Evolutionary conservation across 148 eudicot genomes (phyloP), one percentile per base, ranked within the genome.

Genomic region (Nepenthes gracilis): DNA sequence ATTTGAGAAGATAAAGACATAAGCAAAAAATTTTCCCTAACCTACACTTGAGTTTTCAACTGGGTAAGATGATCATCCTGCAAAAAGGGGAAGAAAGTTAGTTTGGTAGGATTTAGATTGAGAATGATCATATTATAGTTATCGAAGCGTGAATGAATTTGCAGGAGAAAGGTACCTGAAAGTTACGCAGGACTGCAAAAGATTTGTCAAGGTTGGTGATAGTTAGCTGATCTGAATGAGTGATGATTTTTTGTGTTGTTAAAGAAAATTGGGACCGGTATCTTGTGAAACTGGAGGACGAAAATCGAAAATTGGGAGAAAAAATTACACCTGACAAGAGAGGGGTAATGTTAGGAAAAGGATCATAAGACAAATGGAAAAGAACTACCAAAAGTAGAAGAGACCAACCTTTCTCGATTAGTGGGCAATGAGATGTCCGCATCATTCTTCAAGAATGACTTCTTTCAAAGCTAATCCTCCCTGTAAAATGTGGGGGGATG

Each of bases 341-440:
- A 61, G 54, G 47, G 35, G 65, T 9, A 58, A 12, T 23, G 68
- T 76, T 57, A 75, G 70, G 52, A 14, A 48, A 62, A 57, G 48
- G 35, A 23, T 23, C 12, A 68, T 58, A 43, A 50, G 15, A 47
- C 14, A 56, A 49, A 64, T 33, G 43, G 60, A 60, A 47, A 34
- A 47, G 62, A 36, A 62, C 57, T 11, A 63, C 11, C 33, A 64
- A 62, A 67, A 47, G 66, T 58, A 63, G 58, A 71, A 59, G 58
- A 67, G 60, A 51, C 69, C 33, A 13, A 82, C 96, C 72, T 85
- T 81, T 85, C 64, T 73, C 72, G 81, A 72, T 71, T 23, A 59
- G 45, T 59, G 81, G 62, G 84, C 79, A 66, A 70, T 50, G 81
- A 73, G 55, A 60, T 62, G 83, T 88, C 86, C 75, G 80, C 77